Evolutionary conservation across 1,284 basidiomycete species (phyloP).

Genomic region (Sanguinoderma infundibulare): DNA sequence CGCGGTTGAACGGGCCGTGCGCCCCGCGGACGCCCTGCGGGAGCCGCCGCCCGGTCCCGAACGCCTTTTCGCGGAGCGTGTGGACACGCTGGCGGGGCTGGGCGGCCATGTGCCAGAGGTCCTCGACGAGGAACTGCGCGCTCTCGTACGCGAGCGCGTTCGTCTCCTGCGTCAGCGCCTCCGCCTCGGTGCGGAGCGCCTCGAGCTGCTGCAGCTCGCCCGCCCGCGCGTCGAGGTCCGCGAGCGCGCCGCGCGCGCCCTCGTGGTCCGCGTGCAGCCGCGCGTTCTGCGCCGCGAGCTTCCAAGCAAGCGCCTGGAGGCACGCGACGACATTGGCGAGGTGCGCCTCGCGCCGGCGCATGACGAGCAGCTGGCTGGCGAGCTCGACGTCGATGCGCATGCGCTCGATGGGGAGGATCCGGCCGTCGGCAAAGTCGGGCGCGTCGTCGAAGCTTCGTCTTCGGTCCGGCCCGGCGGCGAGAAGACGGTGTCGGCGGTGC

Average conservation of each 20-base stretch:
- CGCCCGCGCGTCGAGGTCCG: conserved; percentile 48
- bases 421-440: conserved; percentile 45
- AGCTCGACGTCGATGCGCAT: conserved; percentile 80
- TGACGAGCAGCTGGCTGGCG: conserved; percentile 71
- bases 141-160: conserved; percentile 73
- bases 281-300: conserved; percentile 57
- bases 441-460: conserved; percentile 70
- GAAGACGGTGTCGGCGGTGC: conserved; percentile 16
- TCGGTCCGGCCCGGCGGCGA: conserved; percentile 30
- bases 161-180: conserved; percentile 62
- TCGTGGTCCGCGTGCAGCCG: conserved; percentile 60
- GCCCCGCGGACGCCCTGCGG: conserved; percentile 52
- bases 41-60: conserved; percentile 48
- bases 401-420: conserved; percentile 57
- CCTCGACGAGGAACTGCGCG: conserved; percentile 64
- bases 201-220: conserved; percentile 56
- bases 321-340: conserved; percentile 46
- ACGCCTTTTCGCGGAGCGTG: conserved; percentile 59
- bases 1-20: conserved; percentile 60
- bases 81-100: conserved; percentile 67
- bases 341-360: conserved; percentile 66
- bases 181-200: conserved; percentile 48
- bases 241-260: conserved; percentile 49
- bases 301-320: conserved; percentile 54
- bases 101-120: conserved; percentile 68